These are phyloP conservation scores for Cutaneotrichosporon dermatis DNA, from an alignment of 1,284 basidiomycete species.

Conservation along the genomic window DNA sequence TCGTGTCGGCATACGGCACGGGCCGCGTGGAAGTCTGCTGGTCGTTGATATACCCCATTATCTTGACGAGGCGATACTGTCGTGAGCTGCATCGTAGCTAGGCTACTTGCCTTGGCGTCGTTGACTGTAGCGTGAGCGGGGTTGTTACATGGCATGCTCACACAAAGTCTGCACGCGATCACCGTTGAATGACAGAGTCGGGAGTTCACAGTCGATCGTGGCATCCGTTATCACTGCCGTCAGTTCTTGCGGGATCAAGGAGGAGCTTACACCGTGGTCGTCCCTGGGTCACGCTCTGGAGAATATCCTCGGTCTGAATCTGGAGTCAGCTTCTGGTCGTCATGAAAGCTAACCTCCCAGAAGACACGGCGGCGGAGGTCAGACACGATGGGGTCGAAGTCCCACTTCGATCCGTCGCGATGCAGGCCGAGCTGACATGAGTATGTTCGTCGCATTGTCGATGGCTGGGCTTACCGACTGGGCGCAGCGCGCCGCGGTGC, in stretches of 20 bases:
- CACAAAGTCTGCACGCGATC: not conserved
- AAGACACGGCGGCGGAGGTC: too few species aligned
- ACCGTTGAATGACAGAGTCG: not conserved
- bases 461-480: too few species aligned
- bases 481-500: too few species aligned
- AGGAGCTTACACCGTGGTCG: conserved; percentile 12
- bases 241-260: too few species aligned
- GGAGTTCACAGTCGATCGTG: conserved; percentile 5
- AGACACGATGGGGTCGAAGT: too few species aligned
- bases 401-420: too few species aligned
- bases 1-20: conserved; percentile 3
- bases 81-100: too few species aligned
- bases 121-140: not conserved
- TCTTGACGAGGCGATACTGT: conserved; percentile 12
- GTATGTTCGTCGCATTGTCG: too few species aligned
- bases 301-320: conserved; percentile 17
- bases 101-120: not conserved
- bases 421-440: too few species aligned
- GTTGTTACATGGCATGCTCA: too few species aligned
- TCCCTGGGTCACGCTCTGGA: conserved; percentile 16
- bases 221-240: not conserved
- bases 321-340: not conserved
- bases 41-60: conserved; percentile 14
- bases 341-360: too few species aligned
- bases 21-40: conserved; percentile 6